A percentile compares a stretch with the other conserved stretches of the same genome.
Conservation (phyloP, 2,329 filamentous ascomycete species). For the Alternaria longipes region DNA sequence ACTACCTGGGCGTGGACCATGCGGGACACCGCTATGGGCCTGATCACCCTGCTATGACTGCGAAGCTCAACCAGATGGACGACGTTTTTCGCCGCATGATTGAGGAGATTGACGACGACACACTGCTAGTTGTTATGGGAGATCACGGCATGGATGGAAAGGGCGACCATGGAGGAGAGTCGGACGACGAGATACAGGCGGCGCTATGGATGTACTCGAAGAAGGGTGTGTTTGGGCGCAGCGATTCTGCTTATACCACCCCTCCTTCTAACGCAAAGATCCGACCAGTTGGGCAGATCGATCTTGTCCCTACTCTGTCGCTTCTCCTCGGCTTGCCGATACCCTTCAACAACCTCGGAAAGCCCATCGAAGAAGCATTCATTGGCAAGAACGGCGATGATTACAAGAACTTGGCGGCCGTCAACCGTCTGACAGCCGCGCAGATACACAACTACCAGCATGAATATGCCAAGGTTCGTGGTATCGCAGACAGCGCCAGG, state of each 20-base stretch:
- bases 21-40: conserved; percentile 96
- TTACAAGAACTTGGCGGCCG: conserved; percentile 79
- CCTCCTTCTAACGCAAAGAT: conserved; percentile 77
- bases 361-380: conserved; percentile 94
- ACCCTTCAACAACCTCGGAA: conserved; percentile 94
- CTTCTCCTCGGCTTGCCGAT: conserved; percentile 90
- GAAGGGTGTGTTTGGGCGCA: conserved; percentile 82
- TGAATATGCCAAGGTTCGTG: conserved; percentile 79
- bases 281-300: conserved; percentile 82
- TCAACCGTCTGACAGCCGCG: conserved; percentile 79
- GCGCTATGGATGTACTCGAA: conserved; percentile 99
- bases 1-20: conserved; percentile 95
- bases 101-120: conserved; percentile 79
- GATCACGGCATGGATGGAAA: conserved; percentile 99
- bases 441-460: conserved; percentile 90
- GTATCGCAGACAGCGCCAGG: conserved; percentile 69
- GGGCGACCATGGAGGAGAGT: conserved; percentile 98
- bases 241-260: conserved; percentile 65
- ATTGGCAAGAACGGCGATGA: conserved; percentile 72
- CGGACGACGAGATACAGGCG: conserved; percentile 92
- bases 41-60: conserved; percentile 88
- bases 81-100: conserved; percentile 76
- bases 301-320: conserved; percentile 90
- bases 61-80: conserved; percentile 93
- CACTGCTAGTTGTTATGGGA: conserved; percentile 94